phyloP scores from a whole-genome alignment of 2,329 filamentous ascomycete species.

The Zasmidium cellare region DNA sequence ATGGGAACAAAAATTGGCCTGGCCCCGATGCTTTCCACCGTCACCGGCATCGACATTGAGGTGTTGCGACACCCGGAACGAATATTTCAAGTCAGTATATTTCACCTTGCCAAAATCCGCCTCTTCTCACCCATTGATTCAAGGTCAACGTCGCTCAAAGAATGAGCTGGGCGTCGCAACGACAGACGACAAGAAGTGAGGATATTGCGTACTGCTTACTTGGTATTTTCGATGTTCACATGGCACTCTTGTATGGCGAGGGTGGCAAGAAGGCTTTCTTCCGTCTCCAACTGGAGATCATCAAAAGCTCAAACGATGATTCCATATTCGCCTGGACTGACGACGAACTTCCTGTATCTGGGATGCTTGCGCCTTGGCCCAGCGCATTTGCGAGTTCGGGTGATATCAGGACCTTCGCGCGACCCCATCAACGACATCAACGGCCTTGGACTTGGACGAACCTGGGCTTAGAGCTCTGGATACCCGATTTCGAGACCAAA shows the following conservation, averaged over 20 bases:
- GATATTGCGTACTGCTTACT: conserved; percentile 49
- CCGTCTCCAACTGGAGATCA: conserved; percentile 12
- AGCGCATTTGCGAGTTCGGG: neutral
- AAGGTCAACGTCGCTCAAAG: conserved; percentile 13
- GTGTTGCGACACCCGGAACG: neutral
- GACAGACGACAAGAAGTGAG: conserved; percentile 31
- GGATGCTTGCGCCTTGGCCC: neutral
- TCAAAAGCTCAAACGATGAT: conserved; percentile 16
- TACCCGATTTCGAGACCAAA: neutral
- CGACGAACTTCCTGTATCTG: neutral
- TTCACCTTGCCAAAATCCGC: neutral
- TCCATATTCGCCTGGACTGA: conserved; percentile 18
- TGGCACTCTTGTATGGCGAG: conserved; percentile 27
- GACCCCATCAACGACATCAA: neutral
- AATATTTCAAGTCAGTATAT: neutral
- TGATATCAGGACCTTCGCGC: neutral
- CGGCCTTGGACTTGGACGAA: conserved; percentile 2
- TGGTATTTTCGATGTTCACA: conserved; percentile 47
- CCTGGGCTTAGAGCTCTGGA: neutral
- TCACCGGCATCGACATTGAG: neutral
- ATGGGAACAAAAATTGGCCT: conserved; percentile 4
- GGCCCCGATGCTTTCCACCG: neutral
- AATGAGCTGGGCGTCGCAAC: conserved; percentile 19
- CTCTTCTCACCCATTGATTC: neutral
- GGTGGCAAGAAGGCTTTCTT: conserved; percentile 12